phyloP scores from a whole-genome alignment of 306 rosid species.

The Hippophae rhamnoides region DNA sequence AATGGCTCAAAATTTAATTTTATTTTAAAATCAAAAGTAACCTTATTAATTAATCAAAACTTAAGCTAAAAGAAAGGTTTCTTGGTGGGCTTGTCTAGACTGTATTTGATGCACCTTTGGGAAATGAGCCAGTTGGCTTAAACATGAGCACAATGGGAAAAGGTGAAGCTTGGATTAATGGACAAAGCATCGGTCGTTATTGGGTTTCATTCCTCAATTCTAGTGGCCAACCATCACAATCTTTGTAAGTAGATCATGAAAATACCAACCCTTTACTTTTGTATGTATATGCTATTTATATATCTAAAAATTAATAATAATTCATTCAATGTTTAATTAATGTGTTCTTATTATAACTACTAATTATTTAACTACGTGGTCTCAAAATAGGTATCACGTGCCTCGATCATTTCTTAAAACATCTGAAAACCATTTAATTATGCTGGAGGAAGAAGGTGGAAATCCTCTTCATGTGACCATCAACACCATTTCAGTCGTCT shows the following conservation, averaged over 20 bases:
- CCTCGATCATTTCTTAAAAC: conserved; percentile 55
- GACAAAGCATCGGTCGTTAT: conserved; percentile 67
- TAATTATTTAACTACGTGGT: not conserved
- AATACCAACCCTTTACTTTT: no score
- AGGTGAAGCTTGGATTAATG: conserved; percentile 66
- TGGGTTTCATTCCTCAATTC: conserved; percentile 51
- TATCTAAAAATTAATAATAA: no score
- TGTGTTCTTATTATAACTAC: not conserved
- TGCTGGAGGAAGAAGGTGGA: conserved; percentile 68
- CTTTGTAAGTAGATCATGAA: conserved; percentile 27
- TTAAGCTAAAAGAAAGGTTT: not conserved
- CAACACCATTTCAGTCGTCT: conserved; percentile 29
- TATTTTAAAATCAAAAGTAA: no score
- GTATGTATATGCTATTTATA: not conserved
- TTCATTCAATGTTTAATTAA: not conserved
- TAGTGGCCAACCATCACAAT: conserved; percentile 47
- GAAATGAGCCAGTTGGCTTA: conserved; percentile 40
- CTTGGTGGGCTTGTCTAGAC: conserved; percentile 22
- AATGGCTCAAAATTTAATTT: no score
- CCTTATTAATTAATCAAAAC: no score
- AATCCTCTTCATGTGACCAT: conserved; percentile 46
- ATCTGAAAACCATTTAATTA: conserved; percentile 33
- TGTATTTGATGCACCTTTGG: conserved; percentile 40
- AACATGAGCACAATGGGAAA: conserved; percentile 63
- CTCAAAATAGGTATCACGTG: conserved; percentile 45